Evolutionary conservation across 129 eudicot species (phyloP).

Genomic region (Apium graveolens): DNA sequence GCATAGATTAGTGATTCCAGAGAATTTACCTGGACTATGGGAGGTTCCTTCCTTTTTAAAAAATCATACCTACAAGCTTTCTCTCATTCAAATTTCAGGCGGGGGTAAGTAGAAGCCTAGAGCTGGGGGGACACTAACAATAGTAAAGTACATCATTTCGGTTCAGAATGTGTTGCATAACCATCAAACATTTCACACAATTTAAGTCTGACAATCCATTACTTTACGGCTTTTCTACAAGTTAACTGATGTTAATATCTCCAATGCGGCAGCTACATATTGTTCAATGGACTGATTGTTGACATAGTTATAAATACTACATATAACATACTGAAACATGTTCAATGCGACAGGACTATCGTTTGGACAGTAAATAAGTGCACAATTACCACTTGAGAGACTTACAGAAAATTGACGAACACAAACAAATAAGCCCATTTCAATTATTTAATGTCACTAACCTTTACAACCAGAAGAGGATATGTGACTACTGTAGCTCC

Average conservation of each 20-base stretch:
- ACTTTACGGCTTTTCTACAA: no score
- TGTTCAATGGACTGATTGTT: no score
- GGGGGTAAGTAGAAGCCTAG: no score
- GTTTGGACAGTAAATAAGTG: neutral
- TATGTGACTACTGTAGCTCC: constrained; percentile 96
- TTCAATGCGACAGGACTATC: neutral
- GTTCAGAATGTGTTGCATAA: no score
- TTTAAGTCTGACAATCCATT: no score
- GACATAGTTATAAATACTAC: neutral
- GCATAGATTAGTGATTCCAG: neutral
- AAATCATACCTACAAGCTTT: no score
- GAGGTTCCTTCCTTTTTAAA: neutral
- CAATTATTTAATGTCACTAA: constrained; percentile 10
- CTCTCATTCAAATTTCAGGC: no score
- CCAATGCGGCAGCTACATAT: no score
- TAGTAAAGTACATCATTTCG: no score
- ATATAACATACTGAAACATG: neutral
- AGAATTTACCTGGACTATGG: neutral
- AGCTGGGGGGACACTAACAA: no score
- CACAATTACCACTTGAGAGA: neutral
- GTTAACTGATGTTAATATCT: no score
- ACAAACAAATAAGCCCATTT: neutral
- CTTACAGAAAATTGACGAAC: neutral
- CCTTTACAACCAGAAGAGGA: constrained; percentile 97
- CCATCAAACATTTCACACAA: no score